Conservation (phyloP, 495 filamentous ascomycete genomes). For the Tuber calosporum region DNA sequence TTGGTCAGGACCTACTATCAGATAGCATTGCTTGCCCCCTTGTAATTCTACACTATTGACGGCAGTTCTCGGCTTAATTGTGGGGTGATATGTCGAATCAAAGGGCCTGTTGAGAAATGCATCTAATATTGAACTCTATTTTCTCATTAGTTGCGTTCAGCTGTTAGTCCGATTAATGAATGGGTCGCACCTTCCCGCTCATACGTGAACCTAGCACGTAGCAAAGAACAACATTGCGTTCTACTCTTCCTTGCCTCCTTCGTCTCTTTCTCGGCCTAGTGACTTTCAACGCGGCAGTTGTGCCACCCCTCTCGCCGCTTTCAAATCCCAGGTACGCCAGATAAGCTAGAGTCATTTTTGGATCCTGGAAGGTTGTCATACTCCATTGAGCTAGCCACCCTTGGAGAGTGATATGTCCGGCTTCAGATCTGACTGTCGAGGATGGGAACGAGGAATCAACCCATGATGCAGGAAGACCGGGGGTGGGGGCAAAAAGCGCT, state of each 20-base stretch:
- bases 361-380: constrained; percentile 96
- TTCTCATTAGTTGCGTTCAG: background rate
- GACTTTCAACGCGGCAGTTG: constrained; percentile 76
- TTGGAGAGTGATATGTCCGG: constrained; percentile 89
- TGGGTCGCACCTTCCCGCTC: constrained; percentile 56
- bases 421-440: constrained; percentile 89
- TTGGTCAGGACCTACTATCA: constrained; percentile 51
- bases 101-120: constrained; percentile 86
- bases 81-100: constrained; percentile 77
- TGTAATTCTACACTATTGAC: constrained; percentile 95
- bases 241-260: constrained; percentile 70
- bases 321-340: constrained; percentile 93
- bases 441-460: constrained; percentile 78
- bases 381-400: constrained; percentile 99
- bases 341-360: constrained; percentile 89
- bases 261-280: constrained; percentile 84
- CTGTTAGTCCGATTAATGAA: constrained; percentile 44
- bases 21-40: constrained; percentile 92
- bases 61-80: constrained; percentile 83
- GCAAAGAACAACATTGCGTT: constrained; percentile 91
- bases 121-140: constrained; percentile 60
- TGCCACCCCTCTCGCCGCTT: constrained; percentile 51
- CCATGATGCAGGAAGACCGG: constrained; percentile 80
- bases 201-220: constrained; percentile 80
- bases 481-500: constrained; percentile 86